These are phyloP conservation scores for Camellia granthamiana DNA, from an alignment of 148 eudicot species.

Conservation along the genomic window DNA sequence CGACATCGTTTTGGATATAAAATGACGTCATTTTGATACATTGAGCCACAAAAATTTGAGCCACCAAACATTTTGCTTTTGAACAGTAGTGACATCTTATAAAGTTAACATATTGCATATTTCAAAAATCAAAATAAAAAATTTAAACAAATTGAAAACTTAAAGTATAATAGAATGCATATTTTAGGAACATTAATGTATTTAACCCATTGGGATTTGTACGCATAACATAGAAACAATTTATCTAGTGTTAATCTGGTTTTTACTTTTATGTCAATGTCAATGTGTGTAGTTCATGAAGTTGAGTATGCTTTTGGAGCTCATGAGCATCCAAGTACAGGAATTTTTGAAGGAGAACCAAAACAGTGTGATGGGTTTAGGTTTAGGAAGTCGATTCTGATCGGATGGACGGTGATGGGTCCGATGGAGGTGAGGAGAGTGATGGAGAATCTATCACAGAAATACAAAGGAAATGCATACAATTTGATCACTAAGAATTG, in stretches of 20 bases:
- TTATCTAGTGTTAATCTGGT: background rate
- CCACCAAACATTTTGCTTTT: no score
- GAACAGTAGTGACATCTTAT: no score
- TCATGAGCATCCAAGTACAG: conserved; percentile 45
- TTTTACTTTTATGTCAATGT: background rate
- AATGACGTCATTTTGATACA: no score
- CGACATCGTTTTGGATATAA: no score
- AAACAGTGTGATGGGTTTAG: conserved; percentile 45
- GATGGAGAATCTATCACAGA: conserved; percentile 35
- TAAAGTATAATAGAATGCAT: no score
- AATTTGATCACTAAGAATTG: conserved; percentile 46
- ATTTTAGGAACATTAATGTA: no score
- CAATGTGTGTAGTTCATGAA: conserved; percentile 33
- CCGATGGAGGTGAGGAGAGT: conserved; percentile 28
- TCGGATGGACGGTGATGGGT: conserved; percentile 42
- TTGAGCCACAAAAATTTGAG: no score
- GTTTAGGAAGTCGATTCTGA: conserved; percentile 36
- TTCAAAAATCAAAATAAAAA: no score
- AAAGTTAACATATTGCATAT: no score
- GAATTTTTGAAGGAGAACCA: conserved; percentile 49
- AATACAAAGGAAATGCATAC: conserved; percentile 40
- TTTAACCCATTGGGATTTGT: no score
- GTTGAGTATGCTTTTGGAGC: conserved; percentile 48
- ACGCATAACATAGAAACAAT: no score
- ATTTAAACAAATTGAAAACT: no score